Percentiles rank a stretch among this genome's conserved stretches.
Conservation (phyloP, 495 filamentous ascomycete species). For the Xylaria castorea region DNA sequence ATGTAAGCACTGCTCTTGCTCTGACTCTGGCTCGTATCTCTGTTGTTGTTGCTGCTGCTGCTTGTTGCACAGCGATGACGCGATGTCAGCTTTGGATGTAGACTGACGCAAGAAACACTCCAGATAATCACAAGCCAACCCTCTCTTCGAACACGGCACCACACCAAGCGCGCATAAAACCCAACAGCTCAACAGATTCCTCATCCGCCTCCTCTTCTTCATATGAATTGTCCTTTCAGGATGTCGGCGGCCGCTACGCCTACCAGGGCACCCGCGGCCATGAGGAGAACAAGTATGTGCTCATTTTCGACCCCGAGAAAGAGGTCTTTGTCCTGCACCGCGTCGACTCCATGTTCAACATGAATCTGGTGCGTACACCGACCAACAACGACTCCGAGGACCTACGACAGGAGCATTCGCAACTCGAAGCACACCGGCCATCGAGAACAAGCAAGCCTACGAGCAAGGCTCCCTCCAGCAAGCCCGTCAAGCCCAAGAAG, state of each 20-base stretch:
- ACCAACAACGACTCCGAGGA: slow-evolving; percentile 46
- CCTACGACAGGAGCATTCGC: slow-evolving; percentile 51
- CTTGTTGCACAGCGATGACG: slow-evolving; percentile 12
- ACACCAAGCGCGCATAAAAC: slow-evolving; percentile 53
- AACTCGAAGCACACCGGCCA: slow-evolving; percentile 42
- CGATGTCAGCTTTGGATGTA: background rate
- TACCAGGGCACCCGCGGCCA: slow-evolving; percentile 57
- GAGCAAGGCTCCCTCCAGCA: slow-evolving; percentile 11
- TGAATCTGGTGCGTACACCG: slow-evolving; percentile 59
- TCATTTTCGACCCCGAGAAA: slow-evolving; percentile 61
- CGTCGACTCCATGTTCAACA: slow-evolving; percentile 64
- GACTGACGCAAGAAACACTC: slow-evolving; percentile 12
- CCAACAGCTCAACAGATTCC: slow-evolving; percentile 30
- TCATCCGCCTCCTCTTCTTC: slow-evolving; percentile 41
- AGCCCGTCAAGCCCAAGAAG: slow-evolving; percentile 36
- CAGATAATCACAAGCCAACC: slow-evolving; percentile 62
- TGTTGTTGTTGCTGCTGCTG: background rate
- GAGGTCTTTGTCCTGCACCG: slow-evolving; percentile 63
- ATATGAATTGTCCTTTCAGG: slow-evolving; percentile 55
- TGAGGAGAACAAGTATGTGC: slow-evolving; percentile 58
- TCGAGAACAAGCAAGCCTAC: slow-evolving; percentile 33
- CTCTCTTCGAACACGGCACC: slow-evolving; percentile 53
- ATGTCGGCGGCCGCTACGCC: slow-evolving; percentile 55
- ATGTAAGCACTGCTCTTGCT: slow-evolving; percentile 47
- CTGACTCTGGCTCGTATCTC: background rate